Base-by-base conservation (phyloP, 192 early-diverging fungal species). In the Coemansia sp. region DNA sequence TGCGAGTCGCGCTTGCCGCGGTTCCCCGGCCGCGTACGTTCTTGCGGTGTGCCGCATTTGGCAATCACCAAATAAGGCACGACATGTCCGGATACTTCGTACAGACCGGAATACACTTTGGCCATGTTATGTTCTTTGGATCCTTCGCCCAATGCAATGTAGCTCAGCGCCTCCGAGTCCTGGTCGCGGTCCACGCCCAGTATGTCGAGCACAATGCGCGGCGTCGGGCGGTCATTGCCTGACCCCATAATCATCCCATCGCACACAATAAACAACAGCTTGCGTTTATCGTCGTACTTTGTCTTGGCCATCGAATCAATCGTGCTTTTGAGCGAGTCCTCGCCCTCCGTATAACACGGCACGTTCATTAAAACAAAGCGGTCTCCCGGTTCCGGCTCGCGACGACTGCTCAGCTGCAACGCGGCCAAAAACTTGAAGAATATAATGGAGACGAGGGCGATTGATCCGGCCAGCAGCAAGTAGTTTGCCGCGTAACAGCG, bases 1-100 rank as follows among this genome's bases (percentile, higher is more conserved):
- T 98, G 96, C 56, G 96, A 98, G 81, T 98, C 96, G 50, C 96
- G 93, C 82, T 98, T 98, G 65, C 96, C 96, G 57, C 95, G 85
- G 72, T 98, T 98, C 47, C 96, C 96, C 11, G 96, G 94, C 44
- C 88, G 82, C 38, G 87, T 77, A 25, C 89, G 75, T 80, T 98
- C 96, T 28, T 77, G 82, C 5, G 89, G 87, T 19, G 86, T 89
- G 22, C 96, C 96, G 36, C 91, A 90, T 81, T 98, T 98, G 61
- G 89, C 94, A 21, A 98, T 82, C 0, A 98, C 94, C 64, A 98
- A 70, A 65, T 90, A 98, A 0, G 96, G 96, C 3, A 98, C 94
- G 12, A 91, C 85, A 59, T 92, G 90, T 20, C 94, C 96, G 31
- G 88, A 84, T 52, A 87, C 83, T 65, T 97, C 93, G 74, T 96